Percentiles rank a stretch among this genome's conserved stretches.
phyloP scores from a whole-genome alignment of 139 green algal genomes.

The Coelastrella sp. region DNA sequence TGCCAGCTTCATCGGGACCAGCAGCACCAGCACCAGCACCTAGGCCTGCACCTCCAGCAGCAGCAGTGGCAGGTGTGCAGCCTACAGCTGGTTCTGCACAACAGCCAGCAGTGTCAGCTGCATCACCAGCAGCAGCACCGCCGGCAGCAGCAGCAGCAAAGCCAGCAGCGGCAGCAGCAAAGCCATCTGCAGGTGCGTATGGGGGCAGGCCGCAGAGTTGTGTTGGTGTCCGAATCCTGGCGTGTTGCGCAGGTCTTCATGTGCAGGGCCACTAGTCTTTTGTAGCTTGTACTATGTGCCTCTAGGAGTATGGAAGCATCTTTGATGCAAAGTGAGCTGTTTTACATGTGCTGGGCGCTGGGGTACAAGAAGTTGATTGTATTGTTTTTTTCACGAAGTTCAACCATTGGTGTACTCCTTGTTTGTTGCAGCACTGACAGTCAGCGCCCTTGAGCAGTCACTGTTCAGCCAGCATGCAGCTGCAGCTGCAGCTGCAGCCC shows the following conservation, averaged over 20 bases:
- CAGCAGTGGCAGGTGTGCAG: background rate
- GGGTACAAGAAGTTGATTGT: background rate
- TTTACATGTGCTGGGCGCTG: too few relatives aligned
- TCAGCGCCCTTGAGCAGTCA: conserved; percentile 31
- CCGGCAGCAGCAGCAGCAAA: background rate
- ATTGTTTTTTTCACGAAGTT: background rate
- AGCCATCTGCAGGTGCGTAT: conserved; percentile 4
- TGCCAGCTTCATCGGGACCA: background rate
- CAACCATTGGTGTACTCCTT: background rate
- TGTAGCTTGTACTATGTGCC: too few relatives aligned
- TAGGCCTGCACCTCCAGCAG: background rate
- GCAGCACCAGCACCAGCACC: background rate
- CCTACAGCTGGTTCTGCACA: background rate
- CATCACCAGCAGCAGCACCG: conserved; percentile 17
- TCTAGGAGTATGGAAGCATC: too few relatives aligned
- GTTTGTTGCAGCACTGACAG: conserved; percentile 10
- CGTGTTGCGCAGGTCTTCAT: background rate
- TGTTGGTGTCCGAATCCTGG: background rate
- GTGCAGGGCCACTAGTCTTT: background rate
- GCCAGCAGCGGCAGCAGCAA: background rate
- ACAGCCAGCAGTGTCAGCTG: background rate
- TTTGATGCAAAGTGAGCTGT: too few relatives aligned
- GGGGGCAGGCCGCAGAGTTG: background rate
- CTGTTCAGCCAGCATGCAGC: conserved; percentile 38
- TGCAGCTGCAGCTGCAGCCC: conserved; percentile 10